phyloP scores from a whole-genome alignment of 2,329 filamentous ascomycete species.

The Colletotrichum higginsianum region DNA sequence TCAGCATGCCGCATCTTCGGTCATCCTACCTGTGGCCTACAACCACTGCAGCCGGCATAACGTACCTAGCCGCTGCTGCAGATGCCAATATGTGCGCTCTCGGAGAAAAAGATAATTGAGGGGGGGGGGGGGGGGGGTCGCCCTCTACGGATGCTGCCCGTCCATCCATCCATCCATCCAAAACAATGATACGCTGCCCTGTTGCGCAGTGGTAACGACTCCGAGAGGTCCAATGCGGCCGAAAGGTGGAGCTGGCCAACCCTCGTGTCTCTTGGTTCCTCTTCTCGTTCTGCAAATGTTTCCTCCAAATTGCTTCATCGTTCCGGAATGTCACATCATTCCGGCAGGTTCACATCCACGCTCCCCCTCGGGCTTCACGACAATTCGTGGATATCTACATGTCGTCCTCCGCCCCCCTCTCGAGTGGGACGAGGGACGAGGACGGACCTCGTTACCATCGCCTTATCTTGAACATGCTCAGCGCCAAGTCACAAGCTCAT shows the following conservation, averaged over 20 bases:
- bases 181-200: slow-evolving; percentile 30
- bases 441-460: background rate
- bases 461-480: slow-evolving; percentile 18
- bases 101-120: slow-evolving; percentile 24
- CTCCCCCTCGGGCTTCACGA: background rate
- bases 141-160: slow-evolving; percentile 4
- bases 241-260: slow-evolving; percentile 26
- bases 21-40: slow-evolving; percentile 5
- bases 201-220: slow-evolving; percentile 33
- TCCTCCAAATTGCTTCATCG: slow-evolving; percentile 16
- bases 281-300: slow-evolving; percentile 19
- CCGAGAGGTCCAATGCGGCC: slow-evolving; percentile 27
- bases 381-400: slow-evolving; percentile 35
- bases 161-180: slow-evolving; percentile 31
- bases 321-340: slow-evolving; percentile 8
- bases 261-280: slow-evolving; percentile 12
- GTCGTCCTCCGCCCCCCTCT: slow-evolving; percentile 14
- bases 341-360: slow-evolving; percentile 6
- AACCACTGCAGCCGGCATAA: slow-evolving; percentile 23
- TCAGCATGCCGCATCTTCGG: slow-evolving; percentile 18
- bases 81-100: slow-evolving; percentile 26
- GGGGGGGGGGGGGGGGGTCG: background rate
- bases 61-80: slow-evolving; percentile 27
- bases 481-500: slow-evolving; percentile 2
- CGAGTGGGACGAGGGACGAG: slow-evolving; percentile 8